Evolutionary conservation across 23 red algal genomes (phyloP).

Genomic region (Gracilaria vermiculophylla): DNA sequence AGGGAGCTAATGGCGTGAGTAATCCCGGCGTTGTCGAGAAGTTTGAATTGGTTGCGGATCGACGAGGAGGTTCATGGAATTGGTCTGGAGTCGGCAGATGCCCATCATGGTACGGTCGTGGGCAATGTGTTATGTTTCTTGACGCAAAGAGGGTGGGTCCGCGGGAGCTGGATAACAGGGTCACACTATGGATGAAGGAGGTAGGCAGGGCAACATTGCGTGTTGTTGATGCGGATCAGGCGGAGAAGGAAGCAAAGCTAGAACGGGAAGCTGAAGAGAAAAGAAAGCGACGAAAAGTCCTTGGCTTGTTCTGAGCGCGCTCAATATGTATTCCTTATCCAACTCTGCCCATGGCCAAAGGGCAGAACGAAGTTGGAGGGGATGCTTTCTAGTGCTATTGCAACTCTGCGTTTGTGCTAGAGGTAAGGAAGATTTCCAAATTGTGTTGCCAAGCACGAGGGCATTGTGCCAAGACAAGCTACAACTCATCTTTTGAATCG

Average conservation of each 20-base stretch:
- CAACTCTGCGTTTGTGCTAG: neutral
- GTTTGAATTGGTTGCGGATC: slow-evolving; percentile 26
- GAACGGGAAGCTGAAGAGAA: slow-evolving; percentile 1
- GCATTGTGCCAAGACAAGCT: neutral
- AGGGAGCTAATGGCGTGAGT: neutral
- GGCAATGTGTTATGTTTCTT: slow-evolving; percentile 60
- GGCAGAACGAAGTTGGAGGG: too few species aligned
- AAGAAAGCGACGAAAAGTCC: neutral
- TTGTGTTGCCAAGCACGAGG: too few species aligned
- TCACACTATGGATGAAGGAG: slow-evolving; percentile 6
- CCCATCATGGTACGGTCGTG: slow-evolving; percentile 66
- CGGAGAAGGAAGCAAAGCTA: neutral
- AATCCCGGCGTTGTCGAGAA: slow-evolving; percentile 52
- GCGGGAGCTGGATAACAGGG: neutral
- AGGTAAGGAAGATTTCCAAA: neutral
- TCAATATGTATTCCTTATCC: neutral
- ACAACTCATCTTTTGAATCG: slow-evolving; percentile 18
- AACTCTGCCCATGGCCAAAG: too few species aligned
- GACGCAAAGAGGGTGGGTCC: slow-evolving; percentile 5
- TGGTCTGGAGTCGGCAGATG: slow-evolving; percentile 64
- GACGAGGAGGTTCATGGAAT: slow-evolving; percentile 20
- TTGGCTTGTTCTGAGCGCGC: neutral
- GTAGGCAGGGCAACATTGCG: neutral
- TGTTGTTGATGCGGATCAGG: neutral
- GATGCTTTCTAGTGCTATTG: neutral